These are phyloP conservation scores for Sphagnum fallax DNA, from an alignment of 228 moss, liverwort and hornwort species.

Conservation along the genomic window DNA sequence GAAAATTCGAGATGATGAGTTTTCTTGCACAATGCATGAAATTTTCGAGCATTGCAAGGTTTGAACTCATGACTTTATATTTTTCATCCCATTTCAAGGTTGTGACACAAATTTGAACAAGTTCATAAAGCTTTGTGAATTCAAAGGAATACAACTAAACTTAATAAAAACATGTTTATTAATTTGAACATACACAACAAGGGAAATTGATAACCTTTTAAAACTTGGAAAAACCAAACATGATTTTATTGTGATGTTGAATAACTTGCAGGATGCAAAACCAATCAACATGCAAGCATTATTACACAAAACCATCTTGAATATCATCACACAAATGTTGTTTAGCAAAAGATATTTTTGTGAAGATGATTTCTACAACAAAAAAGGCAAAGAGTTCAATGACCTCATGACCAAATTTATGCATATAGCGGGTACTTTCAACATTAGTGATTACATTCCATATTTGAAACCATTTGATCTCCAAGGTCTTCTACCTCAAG, in stretches of 20 bases:
- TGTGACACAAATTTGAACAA: not conserved
- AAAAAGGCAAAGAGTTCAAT: constrained; percentile 16
- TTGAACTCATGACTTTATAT: not conserved
- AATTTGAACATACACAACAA: not conserved
- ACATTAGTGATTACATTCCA: constrained; percentile 30
- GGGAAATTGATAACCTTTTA: not conserved
- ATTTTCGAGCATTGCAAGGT: not conserved
- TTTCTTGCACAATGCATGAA: constrained; percentile 1
- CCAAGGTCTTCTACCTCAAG: constrained; percentile 1
- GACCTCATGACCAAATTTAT: constrained; percentile 1
- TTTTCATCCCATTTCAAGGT: not conserved
- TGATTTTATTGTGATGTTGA: not conserved
- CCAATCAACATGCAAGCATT: constrained; percentile 1
- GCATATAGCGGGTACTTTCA: constrained; percentile 8
- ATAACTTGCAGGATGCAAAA: not conserved
- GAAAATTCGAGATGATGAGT: constrained; percentile 11
- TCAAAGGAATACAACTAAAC: not conserved
- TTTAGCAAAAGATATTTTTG: constrained; percentile 16
- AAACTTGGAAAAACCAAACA: not conserved
- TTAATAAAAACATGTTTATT: not conserved
- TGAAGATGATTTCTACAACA: constrained; percentile 8
- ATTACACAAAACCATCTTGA: not conserved
- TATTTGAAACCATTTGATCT: constrained; percentile 17
- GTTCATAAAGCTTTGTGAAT: not conserved
- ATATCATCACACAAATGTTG: constrained; percentile 2